Percentiles rank a stretch among this genome's conserved stretches.
Conservation (phyloP, 176 grass and related monocot species). For the Ensete glaucum region DNA sequence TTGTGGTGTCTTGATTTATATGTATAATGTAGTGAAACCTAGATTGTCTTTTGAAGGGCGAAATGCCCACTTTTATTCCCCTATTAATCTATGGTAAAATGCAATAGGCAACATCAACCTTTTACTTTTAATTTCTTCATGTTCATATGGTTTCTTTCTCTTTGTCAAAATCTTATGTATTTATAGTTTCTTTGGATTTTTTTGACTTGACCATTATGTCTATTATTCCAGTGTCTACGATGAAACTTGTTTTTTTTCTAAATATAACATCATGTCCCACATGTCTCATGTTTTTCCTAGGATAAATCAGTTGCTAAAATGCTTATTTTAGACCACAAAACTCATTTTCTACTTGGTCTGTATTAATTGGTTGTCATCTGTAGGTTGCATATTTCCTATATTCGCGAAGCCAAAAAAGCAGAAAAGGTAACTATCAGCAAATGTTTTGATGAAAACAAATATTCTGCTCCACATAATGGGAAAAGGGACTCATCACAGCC, state of each 20-base stretch:
- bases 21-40: background rate
- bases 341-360: background rate
- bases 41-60: background rate
- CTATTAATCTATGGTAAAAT: too few species aligned
- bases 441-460: conserved; percentile 14
- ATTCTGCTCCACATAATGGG: conserved; percentile 11
- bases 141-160: background rate
- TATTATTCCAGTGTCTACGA: background rate
- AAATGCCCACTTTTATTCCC: background rate
- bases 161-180: background rate
- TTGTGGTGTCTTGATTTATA: background rate
- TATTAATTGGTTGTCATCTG: conserved; percentile 22
- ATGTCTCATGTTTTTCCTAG: background rate
- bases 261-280: background rate
- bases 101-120: too few species aligned
- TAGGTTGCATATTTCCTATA: conserved; percentile 62
- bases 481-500: conserved; percentile 30
- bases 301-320: background rate
- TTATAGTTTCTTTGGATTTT: background rate
- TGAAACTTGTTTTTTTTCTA: background rate
- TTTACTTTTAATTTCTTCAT: background rate
- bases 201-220: background rate
- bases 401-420: conserved; percentile 45
- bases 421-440: conserved; percentile 32
- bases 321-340: background rate